These are phyloP conservation scores for Coniochaeta hoffmannii DNA, from an alignment of 2,329 filamentous ascomycete genomes.

Conservation along the genomic window DNA sequence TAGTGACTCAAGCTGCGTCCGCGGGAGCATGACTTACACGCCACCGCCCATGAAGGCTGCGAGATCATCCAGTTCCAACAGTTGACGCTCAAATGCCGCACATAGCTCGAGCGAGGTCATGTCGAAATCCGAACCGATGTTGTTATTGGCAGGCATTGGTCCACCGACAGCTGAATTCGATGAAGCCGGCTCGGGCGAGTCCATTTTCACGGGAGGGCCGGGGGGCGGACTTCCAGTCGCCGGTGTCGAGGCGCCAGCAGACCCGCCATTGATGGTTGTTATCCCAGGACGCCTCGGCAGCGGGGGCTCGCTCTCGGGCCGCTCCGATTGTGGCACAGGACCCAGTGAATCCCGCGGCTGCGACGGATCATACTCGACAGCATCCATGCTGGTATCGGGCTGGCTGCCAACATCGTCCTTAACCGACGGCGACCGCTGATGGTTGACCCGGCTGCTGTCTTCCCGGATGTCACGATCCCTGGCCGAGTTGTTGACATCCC, in stretches of 20 bases:
- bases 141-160: slow-evolving; percentile 10
- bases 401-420: slow-evolving; percentile 51
- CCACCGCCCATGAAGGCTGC: slow-evolving; percentile 57
- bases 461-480: slow-evolving; percentile 27
- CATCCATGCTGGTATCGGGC: slow-evolving; percentile 45
- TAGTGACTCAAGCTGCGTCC: slow-evolving; percentile 5
- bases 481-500: slow-evolving; percentile 38
- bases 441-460: slow-evolving; percentile 18
- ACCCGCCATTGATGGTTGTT: slow-evolving; percentile 52
- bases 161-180: slow-evolving; percentile 16
- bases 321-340: slow-evolving; percentile 27
- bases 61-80: slow-evolving; percentile 53
- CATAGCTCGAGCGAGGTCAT: slow-evolving; percentile 55
- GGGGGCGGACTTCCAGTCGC: slow-evolving; percentile 34
- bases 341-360: slow-evolving; percentile 25
- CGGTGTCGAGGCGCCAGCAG: slow-evolving; percentile 39
- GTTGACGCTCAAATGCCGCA: slow-evolving; percentile 50
- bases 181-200: slow-evolving; percentile 23
- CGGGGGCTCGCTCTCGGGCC: slow-evolving; percentile 47
- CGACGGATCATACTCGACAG: slow-evolving; percentile 50
- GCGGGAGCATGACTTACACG: slow-evolving; percentile 30
- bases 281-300: slow-evolving; percentile 44
- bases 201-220: slow-evolving; percentile 17
- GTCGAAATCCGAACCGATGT: slow-evolving; percentile 27
- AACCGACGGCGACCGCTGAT: slow-evolving; percentile 29